Percentiles rank a stretch among this genome's conserved stretches.
Conservation (phyloP, 805 yeast genomes). For the Yamadazyma tumulicola region DNA sequence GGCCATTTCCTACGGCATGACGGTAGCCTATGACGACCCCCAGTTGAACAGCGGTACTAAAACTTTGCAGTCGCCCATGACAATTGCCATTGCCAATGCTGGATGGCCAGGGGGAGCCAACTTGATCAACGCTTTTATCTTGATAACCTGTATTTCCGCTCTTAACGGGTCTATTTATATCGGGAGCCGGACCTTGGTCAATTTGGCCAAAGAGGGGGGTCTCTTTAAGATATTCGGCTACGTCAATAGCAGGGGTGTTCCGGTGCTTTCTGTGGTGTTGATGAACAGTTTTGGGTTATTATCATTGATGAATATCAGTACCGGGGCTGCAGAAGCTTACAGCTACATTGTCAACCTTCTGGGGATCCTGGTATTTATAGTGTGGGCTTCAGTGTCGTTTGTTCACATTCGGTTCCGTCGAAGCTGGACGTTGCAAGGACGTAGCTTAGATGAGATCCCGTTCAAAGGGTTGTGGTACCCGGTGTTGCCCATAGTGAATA, state of each 20-base stretch:
- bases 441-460: slow-evolving; percentile 30
- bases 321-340: slow-evolving; percentile 62
- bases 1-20: slow-evolving; percentile 55
- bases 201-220: slow-evolving; percentile 56
- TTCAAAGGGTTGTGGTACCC: slow-evolving; percentile 47
- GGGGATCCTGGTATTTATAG: slow-evolving; percentile 66
- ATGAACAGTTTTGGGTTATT: slow-evolving; percentile 54
- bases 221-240: slow-evolving; percentile 55
- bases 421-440: slow-evolving; percentile 38
- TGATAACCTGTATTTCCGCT: slow-evolving; percentile 63
- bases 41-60: slow-evolving; percentile 31
- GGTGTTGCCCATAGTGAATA: slow-evolving; percentile 44
- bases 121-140: slow-evolving; percentile 58
- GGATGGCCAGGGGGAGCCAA: slow-evolving; percentile 46
- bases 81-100: slow-evolving; percentile 35
- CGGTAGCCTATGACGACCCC: slow-evolving; percentile 55
- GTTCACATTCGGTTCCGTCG: slow-evolving; percentile 56
- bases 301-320: slow-evolving; percentile 50
- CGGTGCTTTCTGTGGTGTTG: slow-evolving; percentile 54
- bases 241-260: slow-evolving; percentile 59
- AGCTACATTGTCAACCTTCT: slow-evolving; percentile 57
- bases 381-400: slow-evolving; percentile 59
- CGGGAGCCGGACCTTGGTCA: slow-evolving; percentile 65
- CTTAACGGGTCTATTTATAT: slow-evolving; percentile 67
- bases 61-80: slow-evolving; percentile 46